Base-by-base conservation (phyloP, 1,284 basidiomycete species). In the Ceratobasidium sp. region DNA sequence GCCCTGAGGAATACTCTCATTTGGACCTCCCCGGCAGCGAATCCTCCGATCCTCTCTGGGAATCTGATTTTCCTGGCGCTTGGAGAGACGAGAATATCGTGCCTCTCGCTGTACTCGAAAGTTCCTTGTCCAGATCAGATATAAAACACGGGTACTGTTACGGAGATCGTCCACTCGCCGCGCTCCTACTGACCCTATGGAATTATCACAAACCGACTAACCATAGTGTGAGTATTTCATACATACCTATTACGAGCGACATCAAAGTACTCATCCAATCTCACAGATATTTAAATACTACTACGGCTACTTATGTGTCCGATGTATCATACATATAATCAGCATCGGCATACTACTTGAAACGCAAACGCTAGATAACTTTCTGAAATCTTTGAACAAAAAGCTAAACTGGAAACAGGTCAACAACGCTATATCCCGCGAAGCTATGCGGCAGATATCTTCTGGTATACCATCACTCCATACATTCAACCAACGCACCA, bases 241-340 rank as follows among this genome's bases (percentile, higher is more conserved):
- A 11, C 11, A 41, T 11, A 5, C 4, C 11, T 41, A 11, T 41
- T 5, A 4, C 36, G 11, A 41, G 11, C 11, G 36, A 41, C 36
- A 41, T 41, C 36, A 4, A 5, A 11, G 36, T 5, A 41, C 11
- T 41, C 11, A 41, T 41, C 36, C 11, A 5, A 47, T 48, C 8
- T 48, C 27, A 5, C 7, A 24, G 14, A 22, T 51, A 1, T 31
- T 51, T 29, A 36, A 36, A 14, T n/a, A 31, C n/a, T 65, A 65
- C 47, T 63, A 63, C 27, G 60, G 60, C 11, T 63, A 48, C 48
- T 19, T 63, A 3, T 41, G 41, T n/a, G 27, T 65, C 51, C 63
- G 63, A 5, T 48, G 51, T 24, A 27, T 65, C 22, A 31, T 65
- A 33, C 63, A 65, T 17, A 31, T 51, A 14, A 51, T 31, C 17